phyloP scores from a whole-genome alignment of 768 basidiomycete species.

The Lyophyllum atratum region DNA sequence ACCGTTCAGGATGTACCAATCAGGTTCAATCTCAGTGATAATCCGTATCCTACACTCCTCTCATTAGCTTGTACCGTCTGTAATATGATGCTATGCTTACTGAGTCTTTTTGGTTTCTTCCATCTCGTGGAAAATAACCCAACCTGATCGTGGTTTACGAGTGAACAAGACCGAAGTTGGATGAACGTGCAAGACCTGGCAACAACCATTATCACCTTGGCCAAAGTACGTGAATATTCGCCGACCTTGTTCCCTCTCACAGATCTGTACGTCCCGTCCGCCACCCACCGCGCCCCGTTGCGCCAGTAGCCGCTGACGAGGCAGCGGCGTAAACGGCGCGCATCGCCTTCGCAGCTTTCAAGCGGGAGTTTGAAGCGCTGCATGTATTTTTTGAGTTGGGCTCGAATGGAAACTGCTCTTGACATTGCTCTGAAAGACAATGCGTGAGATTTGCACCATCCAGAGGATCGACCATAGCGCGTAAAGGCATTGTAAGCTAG shows the following conservation, averaged over 20 bases:
- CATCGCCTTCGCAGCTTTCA: slow-evolving; percentile 90
- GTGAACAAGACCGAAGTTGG: slow-evolving; percentile 95
- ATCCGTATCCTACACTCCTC: slow-evolving; percentile 72
- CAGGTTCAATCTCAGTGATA: slow-evolving; percentile 91
- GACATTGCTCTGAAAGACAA: slow-evolving; percentile 94
- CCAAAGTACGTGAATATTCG: not conserved
- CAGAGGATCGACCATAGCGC: slow-evolving; percentile 77
- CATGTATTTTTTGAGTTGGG: slow-evolving; percentile 96
- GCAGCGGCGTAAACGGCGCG: slow-evolving; percentile 79
- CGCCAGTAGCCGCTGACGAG: slow-evolving; percentile 93
- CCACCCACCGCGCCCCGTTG: slow-evolving; percentile 88
- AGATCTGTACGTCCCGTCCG: slow-evolving; percentile 91
- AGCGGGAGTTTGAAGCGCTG: slow-evolving; percentile 81
- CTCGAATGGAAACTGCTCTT: slow-evolving; percentile 88
- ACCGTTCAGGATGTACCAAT: slow-evolving; percentile 64
- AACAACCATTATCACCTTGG: slow-evolving; percentile 2
- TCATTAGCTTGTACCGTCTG: slow-evolving; percentile 14
- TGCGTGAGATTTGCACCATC: slow-evolving; percentile 93
- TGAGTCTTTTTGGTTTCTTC: slow-evolving; percentile 96
- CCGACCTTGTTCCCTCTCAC: slow-evolving; percentile 83
- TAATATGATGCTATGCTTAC: slow-evolving; percentile 43
- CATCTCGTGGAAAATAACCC: slow-evolving; percentile 95
- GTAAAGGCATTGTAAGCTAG: slow-evolving; percentile 93
- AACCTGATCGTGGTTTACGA: slow-evolving; percentile 84
- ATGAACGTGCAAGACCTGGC: slow-evolving; percentile 83